Base-by-base conservation (phyloP, 2,329 filamentous ascomycete genomes). In the Apiospora pterosperma region DNA sequence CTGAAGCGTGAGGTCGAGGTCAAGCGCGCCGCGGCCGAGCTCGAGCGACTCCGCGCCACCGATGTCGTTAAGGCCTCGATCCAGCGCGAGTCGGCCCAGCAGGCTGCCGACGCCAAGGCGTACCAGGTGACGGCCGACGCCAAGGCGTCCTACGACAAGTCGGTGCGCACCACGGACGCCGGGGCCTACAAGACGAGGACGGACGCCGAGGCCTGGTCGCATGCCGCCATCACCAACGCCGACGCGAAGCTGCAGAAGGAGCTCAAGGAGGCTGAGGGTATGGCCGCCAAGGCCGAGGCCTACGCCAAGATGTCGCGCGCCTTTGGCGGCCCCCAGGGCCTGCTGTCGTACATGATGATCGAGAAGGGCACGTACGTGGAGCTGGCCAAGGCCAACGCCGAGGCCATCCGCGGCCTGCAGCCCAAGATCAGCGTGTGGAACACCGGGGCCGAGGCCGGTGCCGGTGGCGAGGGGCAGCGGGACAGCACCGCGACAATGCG, bases 361-460 rank as follows among this genome's bases (percentile, higher is more conserved):
- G 90, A 94, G 80, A 90, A 90, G 76, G 90, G 90, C 70, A 92
- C 90, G 0, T 95, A 92, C 76, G 86, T 92, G 74, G 85, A 89
- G 70, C 85, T 96, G 61, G 92, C 92, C 65, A 84, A 90, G 71
- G 92, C 91, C 61, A 96, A 96, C 71, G 92, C 90, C 59, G 76
- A 83, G 36, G 92, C 92, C 36, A 87, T 96, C 74, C 83, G 87
- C 62, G 92, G 92, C 31, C 79, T 96, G 69, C 86, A 93, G 76
- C 93, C 93, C 69, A 96, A 96, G 89, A 96, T 96, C 80, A 93
- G 89, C 67, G 88, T 95, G 31, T 97, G 92, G 93, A 96, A 92
- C 75, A 96, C 92, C 10, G 91, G 91, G 52, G 76, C 79, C 60
- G 79, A 84, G 61, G 73, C 75, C 23, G 80, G 77, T n/a, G 79